These are phyloP conservation scores for Irpex sp. DNA, from an alignment of 1,284 basidiomycete species.

Conservation along the genomic window DNA sequence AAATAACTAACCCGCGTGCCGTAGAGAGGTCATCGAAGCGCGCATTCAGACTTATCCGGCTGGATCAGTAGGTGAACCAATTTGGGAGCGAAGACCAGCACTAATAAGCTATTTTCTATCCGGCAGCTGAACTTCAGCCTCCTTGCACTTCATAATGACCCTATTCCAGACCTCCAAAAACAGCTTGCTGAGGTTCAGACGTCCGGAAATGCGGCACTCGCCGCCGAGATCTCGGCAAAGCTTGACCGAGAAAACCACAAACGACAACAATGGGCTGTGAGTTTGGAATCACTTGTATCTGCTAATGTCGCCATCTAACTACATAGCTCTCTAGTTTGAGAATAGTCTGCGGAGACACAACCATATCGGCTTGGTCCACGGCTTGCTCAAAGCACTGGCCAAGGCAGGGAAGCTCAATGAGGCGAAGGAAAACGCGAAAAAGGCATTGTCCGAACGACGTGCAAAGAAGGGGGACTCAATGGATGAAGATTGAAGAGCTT, in stretches of 20 bases:
- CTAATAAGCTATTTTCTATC: background rate
- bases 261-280: constrained; percentile 76
- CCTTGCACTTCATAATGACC: constrained; percentile 79
- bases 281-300: constrained; percentile 29
- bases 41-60: constrained; percentile 86
- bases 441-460: constrained; percentile 49
- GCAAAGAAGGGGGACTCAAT: constrained; percentile 49
- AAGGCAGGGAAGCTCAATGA: constrained; percentile 54
- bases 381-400: constrained; percentile 63
- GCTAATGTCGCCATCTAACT: background rate
- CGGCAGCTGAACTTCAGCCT: constrained; percentile 86
- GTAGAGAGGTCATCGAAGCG: constrained; percentile 76
- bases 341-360: constrained; percentile 81
- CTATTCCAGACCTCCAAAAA: constrained; percentile 61
- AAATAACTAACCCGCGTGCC: background rate
- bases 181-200: constrained; percentile 49
- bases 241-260: constrained; percentile 78
- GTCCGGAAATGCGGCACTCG: constrained; percentile 39
- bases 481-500: constrained; percentile 43
- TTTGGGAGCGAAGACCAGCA: background rate
- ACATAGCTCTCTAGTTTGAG: constrained; percentile 54
- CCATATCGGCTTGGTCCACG: constrained; percentile 76
- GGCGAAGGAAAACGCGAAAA: constrained; percentile 45
- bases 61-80: constrained; percentile 60
- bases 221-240: constrained; percentile 52